phyloP scores from a whole-genome alignment of 345 rosid genomes.

The Euphorbia pulcherrima region DNA sequence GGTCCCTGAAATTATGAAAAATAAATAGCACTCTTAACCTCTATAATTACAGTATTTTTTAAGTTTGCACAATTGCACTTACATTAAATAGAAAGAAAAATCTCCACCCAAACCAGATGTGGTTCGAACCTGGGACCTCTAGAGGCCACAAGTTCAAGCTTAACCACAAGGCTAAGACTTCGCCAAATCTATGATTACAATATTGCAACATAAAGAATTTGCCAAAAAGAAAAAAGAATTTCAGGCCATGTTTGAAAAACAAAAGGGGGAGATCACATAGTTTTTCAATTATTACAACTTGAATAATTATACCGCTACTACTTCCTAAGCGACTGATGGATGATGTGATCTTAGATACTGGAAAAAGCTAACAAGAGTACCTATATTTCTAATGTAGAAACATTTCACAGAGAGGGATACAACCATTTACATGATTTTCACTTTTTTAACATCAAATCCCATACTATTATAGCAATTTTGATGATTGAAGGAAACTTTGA shows the following conservation, averaged over 20 bases:
- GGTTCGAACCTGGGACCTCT: too few species aligned
- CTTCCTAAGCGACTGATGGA: not conserved
- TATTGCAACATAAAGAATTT: not conserved
- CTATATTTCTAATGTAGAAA: not conserved
- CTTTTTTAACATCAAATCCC: not conserved
- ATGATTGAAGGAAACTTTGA: not conserved
- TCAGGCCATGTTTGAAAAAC: not conserved
- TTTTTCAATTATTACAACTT: not conserved
- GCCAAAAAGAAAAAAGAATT: not conserved
- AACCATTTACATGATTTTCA: not conserved
- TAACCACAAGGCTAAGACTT: too few species aligned
- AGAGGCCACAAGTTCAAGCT: too few species aligned
- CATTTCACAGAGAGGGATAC: not conserved
- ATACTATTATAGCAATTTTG: not conserved
- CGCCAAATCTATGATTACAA: not conserved
- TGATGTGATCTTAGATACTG: not conserved
- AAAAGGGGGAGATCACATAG: not conserved
- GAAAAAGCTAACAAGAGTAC: not conserved
- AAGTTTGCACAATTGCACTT: too few species aligned
- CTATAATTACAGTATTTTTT: not conserved
- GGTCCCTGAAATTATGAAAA: slow-evolving; percentile 51
- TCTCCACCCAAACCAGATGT: too few species aligned
- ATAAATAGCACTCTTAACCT: not conserved
- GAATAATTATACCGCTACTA: not conserved
- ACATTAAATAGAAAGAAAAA: too few species aligned